These are phyloP conservation scores for Chlorella sp. DNA, from an alignment of 139 green algal genomes.

Conservation along the genomic window DNA sequence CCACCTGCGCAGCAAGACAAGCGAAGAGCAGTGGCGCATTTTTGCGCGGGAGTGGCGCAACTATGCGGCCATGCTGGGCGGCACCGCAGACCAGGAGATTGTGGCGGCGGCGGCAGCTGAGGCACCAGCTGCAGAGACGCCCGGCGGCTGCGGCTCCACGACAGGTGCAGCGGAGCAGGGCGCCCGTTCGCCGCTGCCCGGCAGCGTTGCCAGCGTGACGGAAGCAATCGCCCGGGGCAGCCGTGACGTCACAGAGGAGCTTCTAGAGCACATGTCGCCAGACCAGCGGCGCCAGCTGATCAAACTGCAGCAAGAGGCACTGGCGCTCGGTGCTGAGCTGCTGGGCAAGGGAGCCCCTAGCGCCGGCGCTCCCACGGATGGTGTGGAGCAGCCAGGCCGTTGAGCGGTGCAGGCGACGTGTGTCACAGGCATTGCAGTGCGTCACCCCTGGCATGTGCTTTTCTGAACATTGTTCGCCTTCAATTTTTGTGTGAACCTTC, in stretches of 20 bases:
- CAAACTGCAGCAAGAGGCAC: conserved; percentile 25
- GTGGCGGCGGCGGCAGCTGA: neutral
- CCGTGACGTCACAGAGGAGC: conserved; percentile 14
- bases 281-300: conserved; percentile 35
- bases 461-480: too few species aligned
- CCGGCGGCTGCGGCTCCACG: neutral
- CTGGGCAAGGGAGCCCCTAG: neutral
- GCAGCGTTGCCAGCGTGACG: neutral
- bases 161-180: neutral
- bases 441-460: too few species aligned
- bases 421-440: too few species aligned
- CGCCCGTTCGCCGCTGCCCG: neutral
- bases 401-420: too few species aligned
- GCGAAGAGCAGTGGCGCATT: conserved; percentile 69
- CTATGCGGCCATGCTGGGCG: conserved; percentile 68
- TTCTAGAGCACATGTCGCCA: conserved; percentile 11
- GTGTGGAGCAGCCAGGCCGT: too few species aligned
- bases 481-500: too few species aligned
- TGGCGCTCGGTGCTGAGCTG: conserved; percentile 6
- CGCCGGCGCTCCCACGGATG: neutral
- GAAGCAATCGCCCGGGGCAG: neutral
- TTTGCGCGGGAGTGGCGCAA: conserved; percentile 77
- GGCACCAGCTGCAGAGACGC: neutral
- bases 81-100: conserved; percentile 40
- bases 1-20: conserved; percentile 68